Percentiles rank a stretch among this genome's conserved stretches.
These are phyloP conservation scores for Pythium vanterpoolii DNA, from an alignment of 352 stramenopile genomes.

Conservation along the genomic window DNA sequence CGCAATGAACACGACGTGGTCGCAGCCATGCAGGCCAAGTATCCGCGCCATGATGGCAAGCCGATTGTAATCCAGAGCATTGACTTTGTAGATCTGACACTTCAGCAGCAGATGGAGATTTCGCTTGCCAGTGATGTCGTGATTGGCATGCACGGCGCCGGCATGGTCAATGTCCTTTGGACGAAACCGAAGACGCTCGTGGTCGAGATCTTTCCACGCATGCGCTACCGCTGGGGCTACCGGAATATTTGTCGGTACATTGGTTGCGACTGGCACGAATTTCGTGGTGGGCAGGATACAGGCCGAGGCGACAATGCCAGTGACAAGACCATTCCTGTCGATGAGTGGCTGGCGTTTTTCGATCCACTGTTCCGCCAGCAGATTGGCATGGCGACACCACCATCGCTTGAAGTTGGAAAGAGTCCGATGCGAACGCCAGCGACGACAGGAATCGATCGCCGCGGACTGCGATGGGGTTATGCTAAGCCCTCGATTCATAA, in stretches of 20 bases:
- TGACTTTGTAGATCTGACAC: conserved; percentile 58
- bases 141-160: conserved; percentile 80
- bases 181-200: conserved; percentile 44
- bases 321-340: conserved; percentile 47
- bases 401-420: background rate
- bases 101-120: conserved; percentile 59
- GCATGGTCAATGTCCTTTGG: conserved; percentile 77
- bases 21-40: conserved; percentile 10
- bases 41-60: conserved; percentile 4
- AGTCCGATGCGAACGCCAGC: background rate
- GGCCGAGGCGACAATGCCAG: conserved; percentile 38
- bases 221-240: conserved; percentile 57
- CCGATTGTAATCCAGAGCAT: conserved; percentile 47
- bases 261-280: conserved; percentile 60
- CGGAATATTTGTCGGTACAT: conserved; percentile 74
- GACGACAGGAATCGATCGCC: background rate
- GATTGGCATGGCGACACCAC: background rate
- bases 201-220: conserved; percentile 71
- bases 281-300: conserved; percentile 30
- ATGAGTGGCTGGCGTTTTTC: conserved; percentile 57
- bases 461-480: background rate
- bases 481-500: background rate
- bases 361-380: conserved; percentile 32
- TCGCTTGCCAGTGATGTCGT: conserved; percentile 71
- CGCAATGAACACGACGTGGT: conserved; percentile 29